phyloP scores from a whole-genome alignment of 768 basidiomycete species.

The Cantharellus cinnabarinus region DNA sequence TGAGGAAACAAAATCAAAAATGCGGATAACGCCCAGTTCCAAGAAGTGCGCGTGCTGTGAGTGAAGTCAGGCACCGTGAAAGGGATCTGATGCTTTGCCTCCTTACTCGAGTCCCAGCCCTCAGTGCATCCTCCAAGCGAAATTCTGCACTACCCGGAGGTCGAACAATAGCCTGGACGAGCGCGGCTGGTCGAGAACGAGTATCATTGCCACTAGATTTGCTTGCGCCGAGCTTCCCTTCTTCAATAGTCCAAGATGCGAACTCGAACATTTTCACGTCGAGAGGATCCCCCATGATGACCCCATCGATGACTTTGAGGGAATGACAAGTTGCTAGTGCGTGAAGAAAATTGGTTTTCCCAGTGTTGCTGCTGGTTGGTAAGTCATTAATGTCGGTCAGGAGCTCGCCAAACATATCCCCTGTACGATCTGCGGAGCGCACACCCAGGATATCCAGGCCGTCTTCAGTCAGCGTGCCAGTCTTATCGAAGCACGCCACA shows the following conservation, averaged over 20 bases:
- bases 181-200: constrained; percentile 44
- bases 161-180: constrained; percentile 91
- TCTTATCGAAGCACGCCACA: constrained; percentile 97
- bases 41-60: constrained; percentile 85
- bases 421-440: constrained; percentile 57
- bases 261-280: constrained; percentile 98
- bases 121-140: constrained; percentile 81
- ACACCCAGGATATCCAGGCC: constrained; percentile 93
- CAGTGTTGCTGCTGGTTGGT: constrained; percentile 24
- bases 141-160: constrained; percentile 89
- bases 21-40: constrained; percentile 87
- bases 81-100: neutral
- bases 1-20: constrained; percentile 89
- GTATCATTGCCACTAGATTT: constrained; percentile 19
- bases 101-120: constrained; percentile 54
- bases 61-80: neutral
- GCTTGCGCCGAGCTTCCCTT: constrained; percentile 36
- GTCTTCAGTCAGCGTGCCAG: constrained; percentile 94
- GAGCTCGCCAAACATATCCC: constrained; percentile 73
- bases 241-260: constrained; percentile 89
- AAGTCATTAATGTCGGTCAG: constrained; percentile 73
- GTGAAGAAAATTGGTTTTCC: constrained; percentile 70
- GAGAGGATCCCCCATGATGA: constrained; percentile 84
- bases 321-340: constrained; percentile 94
- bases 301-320: constrained; percentile 70